phyloP scores from a whole-genome alignment of 2,329 filamentous ascomycete genomes.

The Phaeophleospora eucalypticola region DNA sequence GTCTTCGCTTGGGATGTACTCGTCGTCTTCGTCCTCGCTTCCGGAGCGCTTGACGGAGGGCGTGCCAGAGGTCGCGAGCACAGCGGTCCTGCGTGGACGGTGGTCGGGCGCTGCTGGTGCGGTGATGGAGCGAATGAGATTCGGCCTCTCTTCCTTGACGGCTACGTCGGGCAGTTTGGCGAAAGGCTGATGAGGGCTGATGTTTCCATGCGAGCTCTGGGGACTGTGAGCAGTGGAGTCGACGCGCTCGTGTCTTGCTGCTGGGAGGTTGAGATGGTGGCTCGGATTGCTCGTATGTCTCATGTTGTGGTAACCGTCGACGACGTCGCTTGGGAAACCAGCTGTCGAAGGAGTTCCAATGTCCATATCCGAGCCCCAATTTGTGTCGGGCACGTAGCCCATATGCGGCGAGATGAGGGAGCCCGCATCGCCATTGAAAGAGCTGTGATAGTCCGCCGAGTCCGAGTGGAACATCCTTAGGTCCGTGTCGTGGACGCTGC shows the following conservation, averaged over 20 bases:
- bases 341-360: slow-evolving; percentile 27
- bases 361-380: slow-evolving; percentile 28
- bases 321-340: slow-evolving; percentile 19
- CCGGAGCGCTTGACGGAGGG: slow-evolving; percentile 21
- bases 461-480: slow-evolving; percentile 27
- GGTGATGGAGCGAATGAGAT: slow-evolving; percentile 23
- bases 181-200: slow-evolving; percentile 15
- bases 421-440: slow-evolving; percentile 17
- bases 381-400: slow-evolving; percentile 23
- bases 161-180: slow-evolving; percentile 11
- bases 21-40: slow-evolving; percentile 31
- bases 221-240: slow-evolving; percentile 24
- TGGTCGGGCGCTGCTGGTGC: slow-evolving; percentile 22
- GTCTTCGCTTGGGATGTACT: slow-evolving; percentile 22
- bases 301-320: slow-evolving; percentile 23
- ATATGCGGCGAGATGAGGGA: slow-evolving; percentile 24
- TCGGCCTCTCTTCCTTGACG: slow-evolving; percentile 21
- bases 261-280: slow-evolving; percentile 18
- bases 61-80: slow-evolving; percentile 11
- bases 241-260: slow-evolving; percentile 9
- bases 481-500: slow-evolving; percentile 26
- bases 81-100: slow-evolving; percentile 12
- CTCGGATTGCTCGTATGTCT: slow-evolving; percentile 16
- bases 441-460: slow-evolving; percentile 16
- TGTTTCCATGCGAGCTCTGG: slow-evolving; percentile 18